phyloP scores from a whole-genome alignment of 176 grass and related monocot genomes.

The Urochloa ruziziensis region DNA sequence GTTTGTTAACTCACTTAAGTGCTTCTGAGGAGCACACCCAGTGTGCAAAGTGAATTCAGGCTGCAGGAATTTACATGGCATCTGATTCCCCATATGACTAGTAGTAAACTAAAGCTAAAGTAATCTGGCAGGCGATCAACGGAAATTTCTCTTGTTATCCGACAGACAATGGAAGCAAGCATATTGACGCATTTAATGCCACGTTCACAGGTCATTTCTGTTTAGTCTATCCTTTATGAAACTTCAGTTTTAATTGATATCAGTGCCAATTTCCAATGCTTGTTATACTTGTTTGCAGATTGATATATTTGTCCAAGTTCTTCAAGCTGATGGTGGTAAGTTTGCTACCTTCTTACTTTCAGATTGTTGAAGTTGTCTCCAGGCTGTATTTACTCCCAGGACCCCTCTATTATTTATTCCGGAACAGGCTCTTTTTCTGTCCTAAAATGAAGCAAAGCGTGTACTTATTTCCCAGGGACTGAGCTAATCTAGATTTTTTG shows the following conservation, averaged over 20 bases:
- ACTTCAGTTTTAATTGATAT: neutral
- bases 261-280: neutral
- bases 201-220: conserved; percentile 66
- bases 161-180: conserved; percentile 95
- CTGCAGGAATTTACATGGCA: neutral
- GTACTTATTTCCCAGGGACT: neutral
- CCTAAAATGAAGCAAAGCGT: conserved; percentile 12
- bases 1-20: neutral
- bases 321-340: conserved; percentile 97
- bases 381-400: conserved; percentile 6
- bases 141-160: conserved; percentile 96
- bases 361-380: neutral
- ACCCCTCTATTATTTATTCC: neutral
- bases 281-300: conserved; percentile 51
- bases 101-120: neutral
- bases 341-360: conserved; percentile 9
- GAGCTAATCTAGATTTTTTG: conserved; percentile 6
- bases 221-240: neutral
- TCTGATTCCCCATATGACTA: conserved; percentile 9
- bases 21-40: neutral
- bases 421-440: neutral
- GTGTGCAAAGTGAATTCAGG: neutral
- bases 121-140: conserved; percentile 72
- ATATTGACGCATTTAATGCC: conserved; percentile 89
- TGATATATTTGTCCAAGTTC: conserved; percentile 98